Evolutionary conservation across 768 basidiomycete genomes (phyloP).

Genomic region (Chalciporus chontae): DNA sequence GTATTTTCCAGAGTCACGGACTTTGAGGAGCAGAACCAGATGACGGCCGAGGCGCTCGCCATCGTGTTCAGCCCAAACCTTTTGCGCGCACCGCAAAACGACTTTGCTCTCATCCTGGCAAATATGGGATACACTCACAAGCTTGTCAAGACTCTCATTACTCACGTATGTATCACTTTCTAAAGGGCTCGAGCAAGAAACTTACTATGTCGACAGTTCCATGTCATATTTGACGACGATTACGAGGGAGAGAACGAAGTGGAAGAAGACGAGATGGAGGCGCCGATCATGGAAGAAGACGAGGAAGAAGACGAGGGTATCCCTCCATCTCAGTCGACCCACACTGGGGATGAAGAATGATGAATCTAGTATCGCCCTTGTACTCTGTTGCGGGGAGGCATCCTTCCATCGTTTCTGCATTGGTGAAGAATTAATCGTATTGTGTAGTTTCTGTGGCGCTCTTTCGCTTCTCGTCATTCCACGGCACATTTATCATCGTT

Average conservation of each 20-base stretch:
- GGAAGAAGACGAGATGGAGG: slow-evolving; percentile 65
- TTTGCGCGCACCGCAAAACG: slow-evolving; percentile 72
- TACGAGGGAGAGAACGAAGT: slow-evolving; percentile 47
- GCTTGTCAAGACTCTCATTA: slow-evolving; percentile 72
- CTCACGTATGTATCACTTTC: slow-evolving; percentile 51
- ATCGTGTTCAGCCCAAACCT: slow-evolving; percentile 86
- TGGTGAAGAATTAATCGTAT: slow-evolving; percentile 9
- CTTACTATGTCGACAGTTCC: slow-evolving; percentile 39
- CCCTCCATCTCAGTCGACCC: slow-evolving; percentile 24
- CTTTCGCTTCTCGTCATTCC: background rate
- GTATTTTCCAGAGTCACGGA: slow-evolving; percentile 64
- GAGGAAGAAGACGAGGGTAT: slow-evolving; percentile 50
- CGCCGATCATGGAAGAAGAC: slow-evolving; percentile 65
- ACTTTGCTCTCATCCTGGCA: slow-evolving; percentile 71
- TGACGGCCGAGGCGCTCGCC: slow-evolving; percentile 81
- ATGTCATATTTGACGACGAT: slow-evolving; percentile 75
- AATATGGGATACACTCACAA: slow-evolving; percentile 79
- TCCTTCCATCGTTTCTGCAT: slow-evolving; percentile 10
- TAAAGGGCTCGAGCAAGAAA: background rate
- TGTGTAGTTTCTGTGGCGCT: too few species aligned
- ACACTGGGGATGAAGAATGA: slow-evolving; percentile 22
- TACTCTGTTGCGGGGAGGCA: slow-evolving; percentile 4
- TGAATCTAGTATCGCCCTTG: slow-evolving; percentile 6
- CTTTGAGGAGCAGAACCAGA: slow-evolving; percentile 84
- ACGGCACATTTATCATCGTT: slow-evolving; percentile 27